Base-by-base conservation (phyloP, 495 filamentous ascomycete species). In the Penicillium dipodomyicola region DNA sequence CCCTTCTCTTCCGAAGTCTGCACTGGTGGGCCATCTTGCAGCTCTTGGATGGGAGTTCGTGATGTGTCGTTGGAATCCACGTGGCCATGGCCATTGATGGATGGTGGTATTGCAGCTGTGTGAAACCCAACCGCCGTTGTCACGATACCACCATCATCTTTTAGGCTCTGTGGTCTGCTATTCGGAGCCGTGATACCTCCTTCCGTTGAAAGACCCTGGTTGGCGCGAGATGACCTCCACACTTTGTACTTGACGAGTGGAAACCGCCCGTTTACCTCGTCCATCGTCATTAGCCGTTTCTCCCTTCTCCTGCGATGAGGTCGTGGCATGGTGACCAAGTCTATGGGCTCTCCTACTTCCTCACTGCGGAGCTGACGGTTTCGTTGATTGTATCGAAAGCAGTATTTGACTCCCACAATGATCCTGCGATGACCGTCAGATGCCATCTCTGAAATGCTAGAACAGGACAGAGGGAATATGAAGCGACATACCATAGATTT, bases 331-430 rank as follows among this genome's bases (percentile, higher is more conserved):
- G 84, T 77, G 52, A 89, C 80, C 57, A 96, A 74, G 66, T 91
- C 90, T 48, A 79, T 96, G 1, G 89, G 88, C 41, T 97, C 95
- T 58, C 87, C 91, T 62, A 92, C 88, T 63, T 96, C 92, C 58
- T 86, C 86, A 58, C 86, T 81, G 51, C 88, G 85, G 57, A 88
- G 73, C 45, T 84, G 84, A 30, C 94, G 88, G 70, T 95, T 95
- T 27, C 94, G 85, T 59, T 95, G 92, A 70, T 97, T 98, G 70
- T 98, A 97, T 50, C 94, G 83, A 71, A 98, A 98, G 74, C 94
- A 98, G 73, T 98, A 98, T 73, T 98, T 98, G 49, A 98, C 94
- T 39, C 94, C 94, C 61, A 98, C 94, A 65, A 98, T 98, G 69
- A 98, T 98, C 94, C 94, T 97, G 64, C 20, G 42, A 41, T 15